Base-by-base conservation (phyloP, 2,329 filamentous ascomycete species). In the Pyricularia pennisetigena region DNA sequence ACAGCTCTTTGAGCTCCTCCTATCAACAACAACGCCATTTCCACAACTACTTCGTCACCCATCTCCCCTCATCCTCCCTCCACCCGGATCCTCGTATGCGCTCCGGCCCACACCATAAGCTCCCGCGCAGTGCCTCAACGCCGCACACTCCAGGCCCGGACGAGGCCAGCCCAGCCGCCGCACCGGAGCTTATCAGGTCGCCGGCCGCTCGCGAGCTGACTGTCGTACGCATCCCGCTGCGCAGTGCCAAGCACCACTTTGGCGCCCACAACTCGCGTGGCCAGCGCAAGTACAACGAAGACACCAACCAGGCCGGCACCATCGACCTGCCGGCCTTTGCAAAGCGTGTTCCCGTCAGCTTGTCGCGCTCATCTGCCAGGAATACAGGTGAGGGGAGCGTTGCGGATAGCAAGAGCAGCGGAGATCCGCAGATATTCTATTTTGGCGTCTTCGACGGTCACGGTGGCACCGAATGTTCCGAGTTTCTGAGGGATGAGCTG, bases 371-470 rank as follows among this genome's bases (percentile, higher is more conserved):
- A 10, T 28, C 28, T 32, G 76, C 78, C 64, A 79, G 83, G 67
- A 79, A 78, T 65, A 83, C 82, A 28, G 85, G 82, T 70, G 88
- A 88, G 78, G 88, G 85, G 66, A 92, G 86, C 28, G 87, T 83
- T 10, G 92, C 92, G 6, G 91, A 92, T 69, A 91, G 89, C 71
- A 87, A 91, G 1, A 91, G 87, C 71, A 67, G 61, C 7, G 94
- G 94, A 2, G 94, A 98, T 75, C 94, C 94, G 1, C 94, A 98
- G 76, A 90, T 98, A 41, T 99, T 99, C 78, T 99, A 98, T 78
- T 99, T 97, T 83, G 94, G 87, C 1, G 89, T 98, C 1, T 99
- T 98, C 75, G 95, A 99, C 78, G 95, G 95, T 2, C 95, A 99
- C 79, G 95, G 95, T 10, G 95, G 95, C 24, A 86, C 82, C 24